phyloP scores from a whole-genome alignment of 768 basidiomycete species.

The Termitomyces sp. region DNA sequence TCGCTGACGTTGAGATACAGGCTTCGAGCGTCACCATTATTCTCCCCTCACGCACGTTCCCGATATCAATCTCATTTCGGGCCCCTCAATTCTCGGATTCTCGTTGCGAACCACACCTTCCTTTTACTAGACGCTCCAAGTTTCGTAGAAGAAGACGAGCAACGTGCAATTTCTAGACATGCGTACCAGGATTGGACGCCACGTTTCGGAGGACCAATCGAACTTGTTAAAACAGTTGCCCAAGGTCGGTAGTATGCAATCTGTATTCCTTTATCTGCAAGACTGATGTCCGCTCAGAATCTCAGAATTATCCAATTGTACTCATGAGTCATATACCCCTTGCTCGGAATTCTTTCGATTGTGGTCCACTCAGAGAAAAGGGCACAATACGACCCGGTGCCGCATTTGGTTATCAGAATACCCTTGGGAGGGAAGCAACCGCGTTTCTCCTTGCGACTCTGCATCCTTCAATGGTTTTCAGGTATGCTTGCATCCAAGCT shows the following conservation, averaged over 20 bases:
- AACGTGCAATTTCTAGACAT: conserved; percentile 39
- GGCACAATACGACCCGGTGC: conserved; percentile 69
- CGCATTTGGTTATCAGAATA: conserved; percentile 84
- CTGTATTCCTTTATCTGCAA: background rate
- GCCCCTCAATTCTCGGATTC: conserved; percentile 57
- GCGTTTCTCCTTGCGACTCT: conserved; percentile 62
- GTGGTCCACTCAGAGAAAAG: conserved; percentile 76
- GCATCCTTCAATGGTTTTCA: conserved; percentile 70
- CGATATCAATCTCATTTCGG: conserved; percentile 82
- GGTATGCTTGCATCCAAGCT: conserved; percentile 36
- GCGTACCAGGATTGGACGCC: conserved; percentile 46
- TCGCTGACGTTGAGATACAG: conserved; percentile 28
- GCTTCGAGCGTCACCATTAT: conserved; percentile 39
- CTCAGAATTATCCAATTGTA: conserved; percentile 47
- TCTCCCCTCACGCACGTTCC: conserved; percentile 40
- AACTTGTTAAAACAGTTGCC: conserved; percentile 46
- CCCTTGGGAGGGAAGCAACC: conserved; percentile 64
- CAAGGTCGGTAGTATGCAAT: conserved; percentile 24
- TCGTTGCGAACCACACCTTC: conserved; percentile 69
- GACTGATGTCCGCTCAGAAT: conserved; percentile 18
- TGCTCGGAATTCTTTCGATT: conserved; percentile 62
- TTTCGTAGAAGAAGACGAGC: conserved; percentile 69
- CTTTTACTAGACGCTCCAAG: conserved; percentile 72
- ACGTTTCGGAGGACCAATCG: conserved; percentile 45
- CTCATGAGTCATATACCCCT: conserved; percentile 91